phyloP scores from a whole-genome alignment of 768 basidiomycete species.

The Leccinum subtestaceum region DNA sequence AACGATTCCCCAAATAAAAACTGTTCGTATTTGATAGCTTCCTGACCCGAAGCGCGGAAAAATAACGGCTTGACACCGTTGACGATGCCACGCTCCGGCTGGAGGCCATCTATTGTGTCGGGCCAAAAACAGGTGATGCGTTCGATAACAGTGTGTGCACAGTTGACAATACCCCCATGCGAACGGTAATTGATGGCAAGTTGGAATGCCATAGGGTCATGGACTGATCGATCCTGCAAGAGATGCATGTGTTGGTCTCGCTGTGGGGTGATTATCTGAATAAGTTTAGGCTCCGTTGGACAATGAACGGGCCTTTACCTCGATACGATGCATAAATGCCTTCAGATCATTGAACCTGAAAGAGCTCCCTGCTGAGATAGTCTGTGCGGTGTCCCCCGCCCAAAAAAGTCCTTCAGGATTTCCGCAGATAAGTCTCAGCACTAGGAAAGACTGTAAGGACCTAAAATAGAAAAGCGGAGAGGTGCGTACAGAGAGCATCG shows the following conservation, averaged over 20 bases:
- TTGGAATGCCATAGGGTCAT: conserved; percentile 46
- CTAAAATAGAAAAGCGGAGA: neutral
- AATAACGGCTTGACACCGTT: conserved; percentile 58
- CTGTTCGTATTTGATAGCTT: conserved; percentile 47
- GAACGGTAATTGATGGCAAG: conserved; percentile 67
- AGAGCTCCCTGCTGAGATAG: conserved; percentile 68
- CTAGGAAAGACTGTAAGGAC: conserved; percentile 31
- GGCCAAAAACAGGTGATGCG: conserved; percentile 63
- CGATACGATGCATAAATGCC: conserved; percentile 59
- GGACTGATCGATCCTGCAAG: conserved; percentile 15
- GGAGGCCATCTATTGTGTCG: conserved; percentile 57
- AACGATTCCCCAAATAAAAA: conserved; percentile 55
- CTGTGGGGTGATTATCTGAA: conserved; percentile 10
- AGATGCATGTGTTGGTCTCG: conserved; percentile 15
- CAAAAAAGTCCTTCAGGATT: conserved; percentile 71
- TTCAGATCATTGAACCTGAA: conserved; percentile 73
- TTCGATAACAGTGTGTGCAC: conserved; percentile 61
- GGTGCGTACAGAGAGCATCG: conserved; percentile 51
- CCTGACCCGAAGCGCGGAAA: conserved; percentile 46
- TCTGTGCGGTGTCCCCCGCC: conserved; percentile 81
- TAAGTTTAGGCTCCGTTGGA: neutral
- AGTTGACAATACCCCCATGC: conserved; percentile 71
- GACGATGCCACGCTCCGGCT: conserved; percentile 52
- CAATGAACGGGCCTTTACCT: conserved; percentile 38
- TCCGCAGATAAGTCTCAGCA: conserved; percentile 55